Evolutionary conservation across 805 yeast genomes (phyloP).

Genomic region (Grigorovia humatica): DNA sequence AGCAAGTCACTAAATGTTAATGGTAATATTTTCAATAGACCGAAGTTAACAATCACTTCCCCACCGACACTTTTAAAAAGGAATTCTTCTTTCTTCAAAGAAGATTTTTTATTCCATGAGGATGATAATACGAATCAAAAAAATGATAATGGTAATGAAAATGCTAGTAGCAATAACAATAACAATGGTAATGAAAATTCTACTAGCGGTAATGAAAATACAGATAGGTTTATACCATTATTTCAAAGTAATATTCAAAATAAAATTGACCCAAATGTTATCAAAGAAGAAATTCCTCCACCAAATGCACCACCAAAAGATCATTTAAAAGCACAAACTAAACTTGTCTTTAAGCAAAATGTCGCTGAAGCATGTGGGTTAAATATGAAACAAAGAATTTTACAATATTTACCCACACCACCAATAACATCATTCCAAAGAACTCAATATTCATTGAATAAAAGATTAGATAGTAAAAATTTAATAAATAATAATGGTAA

Average conservation of each 20-base stretch:
- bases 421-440: conserved; percentile 41
- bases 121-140: neutral
- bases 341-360: conserved; percentile 51
- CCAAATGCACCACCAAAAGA: conserved; percentile 38
- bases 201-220: conserved; percentile 3
- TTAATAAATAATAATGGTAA: conserved; percentile 24
- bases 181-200: conserved; percentile 2
- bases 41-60: conserved; percentile 19
- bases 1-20: conserved; percentile 13
- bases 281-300: conserved; percentile 35
- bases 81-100: conserved; percentile 26
- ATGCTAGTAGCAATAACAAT: conserved; percentile 3
- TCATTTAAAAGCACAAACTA: conserved; percentile 35
- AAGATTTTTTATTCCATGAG: conserved; percentile 9
- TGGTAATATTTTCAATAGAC: conserved; percentile 12
- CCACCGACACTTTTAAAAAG: conserved; percentile 26
- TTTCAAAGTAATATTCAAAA: conserved; percentile 36
- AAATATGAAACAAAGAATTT: conserved; percentile 67
- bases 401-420: conserved; percentile 79
- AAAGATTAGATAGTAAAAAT: conserved; percentile 16
- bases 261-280: conserved; percentile 17
- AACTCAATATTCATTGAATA: conserved; percentile 21
- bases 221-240: conserved; percentile 56
- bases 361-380: conserved; percentile 95
- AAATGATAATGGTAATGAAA: neutral